These are phyloP conservation scores for Flammula alnicola DNA, from an alignment of 1,284 basidiomycete genomes.

Conservation along the genomic window DNA sequence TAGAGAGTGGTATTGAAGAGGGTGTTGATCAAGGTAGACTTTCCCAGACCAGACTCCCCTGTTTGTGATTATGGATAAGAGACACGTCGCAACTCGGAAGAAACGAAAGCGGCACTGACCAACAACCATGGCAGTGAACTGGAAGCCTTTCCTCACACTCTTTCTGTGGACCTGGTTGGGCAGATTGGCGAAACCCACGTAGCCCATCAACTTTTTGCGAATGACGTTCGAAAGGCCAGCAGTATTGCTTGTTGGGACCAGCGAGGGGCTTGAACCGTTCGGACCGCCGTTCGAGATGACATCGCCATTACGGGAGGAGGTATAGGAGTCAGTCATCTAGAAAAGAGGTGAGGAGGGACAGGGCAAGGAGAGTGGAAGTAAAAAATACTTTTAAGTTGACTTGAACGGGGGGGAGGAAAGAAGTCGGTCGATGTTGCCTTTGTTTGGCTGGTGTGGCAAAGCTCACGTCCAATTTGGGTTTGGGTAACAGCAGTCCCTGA, in stretches of 20 bases:
- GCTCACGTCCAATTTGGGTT: slow-evolving; percentile 40
- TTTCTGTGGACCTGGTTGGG: slow-evolving; percentile 98
- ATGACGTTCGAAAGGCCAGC: slow-evolving; percentile 65
- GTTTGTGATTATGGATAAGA: slow-evolving; percentile 26
- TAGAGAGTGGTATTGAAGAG: slow-evolving; percentile 96
- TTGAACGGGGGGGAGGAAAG: slow-evolving; percentile 54
- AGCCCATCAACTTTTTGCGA: slow-evolving; percentile 91
- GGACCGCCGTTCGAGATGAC: slow-evolving; percentile 59
- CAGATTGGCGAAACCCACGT: slow-evolving; percentile 85
- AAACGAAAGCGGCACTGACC: slow-evolving; percentile 61
- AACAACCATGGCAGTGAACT: slow-evolving; percentile 96
- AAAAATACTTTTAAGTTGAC: slow-evolving; percentile 53
- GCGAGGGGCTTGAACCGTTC: slow-evolving; percentile 66
- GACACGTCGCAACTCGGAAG: slow-evolving; percentile 29
- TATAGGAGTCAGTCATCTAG: slow-evolving; percentile 76
- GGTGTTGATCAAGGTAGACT: slow-evolving; percentile 97
- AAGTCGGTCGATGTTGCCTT: slow-evolving; percentile 49
- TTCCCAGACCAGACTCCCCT: slow-evolving; percentile 98
- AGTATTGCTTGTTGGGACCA: slow-evolving; percentile 46
- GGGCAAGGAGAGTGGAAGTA: slow-evolving; percentile 36
- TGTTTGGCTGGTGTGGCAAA: slow-evolving; percentile 47
- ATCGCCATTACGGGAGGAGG: slow-evolving; percentile 68
- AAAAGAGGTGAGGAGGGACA: slow-evolving; percentile 31
- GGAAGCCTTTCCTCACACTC: slow-evolving; percentile 95
- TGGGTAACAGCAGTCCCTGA: slow-evolving; percentile 44